Conservation (phyloP, 2,329 filamentous ascomycete genomes). For the Acephala macrosclerotiorum region DNA sequence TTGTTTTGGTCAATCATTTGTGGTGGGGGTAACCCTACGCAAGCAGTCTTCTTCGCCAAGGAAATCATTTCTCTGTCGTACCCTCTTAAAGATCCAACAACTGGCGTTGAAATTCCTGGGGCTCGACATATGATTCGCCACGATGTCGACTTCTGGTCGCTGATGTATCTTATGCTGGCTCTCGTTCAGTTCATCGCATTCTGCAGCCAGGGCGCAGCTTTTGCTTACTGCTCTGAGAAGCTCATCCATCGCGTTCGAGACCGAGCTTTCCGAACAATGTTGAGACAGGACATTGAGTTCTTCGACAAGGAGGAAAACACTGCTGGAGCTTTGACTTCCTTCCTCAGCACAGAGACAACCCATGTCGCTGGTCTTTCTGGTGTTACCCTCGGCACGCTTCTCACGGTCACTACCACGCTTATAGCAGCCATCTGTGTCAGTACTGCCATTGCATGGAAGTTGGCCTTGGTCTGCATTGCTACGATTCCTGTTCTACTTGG, state of each 20-base stretch:
- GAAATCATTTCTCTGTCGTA: slow-evolving; percentile 74
- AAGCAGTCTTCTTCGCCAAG: slow-evolving; percentile 88
- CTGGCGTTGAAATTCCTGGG: slow-evolving; percentile 50
- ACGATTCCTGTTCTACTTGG: slow-evolving; percentile 79
- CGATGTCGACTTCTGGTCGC: slow-evolving; percentile 84
- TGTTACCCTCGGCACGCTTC: slow-evolving; percentile 83
- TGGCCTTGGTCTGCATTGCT: slow-evolving; percentile 82
- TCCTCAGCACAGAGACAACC: slow-evolving; percentile 88
- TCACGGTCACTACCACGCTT: slow-evolving; percentile 82
- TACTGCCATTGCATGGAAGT: slow-evolving; percentile 84
- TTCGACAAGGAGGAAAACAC: slow-evolving; percentile 92
- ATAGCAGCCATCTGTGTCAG: slow-evolving; percentile 74
- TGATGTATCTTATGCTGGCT: slow-evolving; percentile 89
- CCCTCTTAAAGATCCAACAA: slow-evolving; percentile 49
- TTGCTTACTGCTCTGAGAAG: slow-evolving; percentile 87
- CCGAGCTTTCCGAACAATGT: slow-evolving; percentile 82
- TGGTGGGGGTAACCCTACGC: slow-evolving; percentile 80
- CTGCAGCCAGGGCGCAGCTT: slow-evolving; percentile 71
- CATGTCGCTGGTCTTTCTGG: slow-evolving; percentile 89
- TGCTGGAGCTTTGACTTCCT: slow-evolving; percentile 85
- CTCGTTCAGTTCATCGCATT: slow-evolving; percentile 76
- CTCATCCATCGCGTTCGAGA: slow-evolving; percentile 85
- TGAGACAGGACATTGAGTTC: slow-evolving; percentile 91
- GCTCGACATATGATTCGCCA: slow-evolving; percentile 57
- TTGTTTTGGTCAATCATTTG: slow-evolving; percentile 78